These are phyloP conservation scores for Acaromyces ingoldii DNA, from an alignment of 1,284 basidiomycete genomes.

Conservation along the genomic window DNA sequence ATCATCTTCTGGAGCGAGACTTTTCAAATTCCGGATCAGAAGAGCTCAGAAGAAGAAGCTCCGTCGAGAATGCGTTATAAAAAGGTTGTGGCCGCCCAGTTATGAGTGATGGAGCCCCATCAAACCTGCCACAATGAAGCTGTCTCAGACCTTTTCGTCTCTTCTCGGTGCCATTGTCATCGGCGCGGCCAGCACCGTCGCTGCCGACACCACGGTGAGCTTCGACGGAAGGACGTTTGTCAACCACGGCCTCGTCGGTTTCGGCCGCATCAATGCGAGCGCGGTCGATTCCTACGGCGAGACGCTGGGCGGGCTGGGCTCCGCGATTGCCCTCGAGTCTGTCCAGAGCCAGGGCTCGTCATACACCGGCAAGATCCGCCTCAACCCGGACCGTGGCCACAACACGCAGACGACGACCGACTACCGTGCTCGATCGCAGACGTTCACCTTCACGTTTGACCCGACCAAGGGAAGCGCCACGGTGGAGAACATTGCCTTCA, in stretches of 20 bases:
- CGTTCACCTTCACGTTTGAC: conserved; percentile 62
- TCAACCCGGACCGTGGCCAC: conserved; percentile 60
- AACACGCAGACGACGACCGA: conserved; percentile 57
- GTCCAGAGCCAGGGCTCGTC: conserved; percentile 14
- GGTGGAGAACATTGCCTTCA: conserved; percentile 59
- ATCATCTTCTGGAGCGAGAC: no score
- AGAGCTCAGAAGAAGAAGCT: no score
- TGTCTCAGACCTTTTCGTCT: background rate
- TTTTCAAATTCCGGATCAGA: no score
- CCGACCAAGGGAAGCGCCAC: conserved; percentile 56
- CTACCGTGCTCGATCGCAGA: conserved; percentile 61
- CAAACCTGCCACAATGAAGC: background rate
- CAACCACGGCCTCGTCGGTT: conserved; percentile 51
- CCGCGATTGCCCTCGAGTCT: conserved; percentile 20
- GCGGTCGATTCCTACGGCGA: conserved; percentile 43
- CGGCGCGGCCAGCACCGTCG: background rate
- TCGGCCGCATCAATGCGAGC: conserved; percentile 46
- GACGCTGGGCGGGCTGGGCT: conserved; percentile 51
- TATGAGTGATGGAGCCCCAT: no score
- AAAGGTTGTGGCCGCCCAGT: no score
- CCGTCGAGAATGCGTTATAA: no score
- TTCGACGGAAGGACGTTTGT: conserved; percentile 22
- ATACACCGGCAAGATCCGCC: conserved; percentile 56
- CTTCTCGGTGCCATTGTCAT: background rate
- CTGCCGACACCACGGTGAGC: background rate